phyloP scores from a whole-genome alignment of 352 stramenopile genomes.

The Pythium aristosporum region DNA sequence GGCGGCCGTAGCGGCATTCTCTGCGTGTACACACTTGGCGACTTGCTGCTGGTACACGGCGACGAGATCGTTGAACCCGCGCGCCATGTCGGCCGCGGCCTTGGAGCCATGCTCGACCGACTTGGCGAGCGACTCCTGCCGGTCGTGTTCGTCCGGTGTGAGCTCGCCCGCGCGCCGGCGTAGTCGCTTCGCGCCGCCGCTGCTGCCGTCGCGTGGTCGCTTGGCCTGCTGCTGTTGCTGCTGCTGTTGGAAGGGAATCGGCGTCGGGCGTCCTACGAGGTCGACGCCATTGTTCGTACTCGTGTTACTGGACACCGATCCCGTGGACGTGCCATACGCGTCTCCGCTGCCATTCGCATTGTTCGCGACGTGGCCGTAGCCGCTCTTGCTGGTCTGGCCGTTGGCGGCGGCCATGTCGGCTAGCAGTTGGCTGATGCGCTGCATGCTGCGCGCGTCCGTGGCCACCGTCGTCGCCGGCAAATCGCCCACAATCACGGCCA shows the following conservation, averaged over 20 bases:
- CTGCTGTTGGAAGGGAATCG: neutral
- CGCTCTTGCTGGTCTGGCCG: neutral
- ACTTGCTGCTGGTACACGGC: slow-evolving; percentile 23
- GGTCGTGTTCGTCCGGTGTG: slow-evolving; percentile 22
- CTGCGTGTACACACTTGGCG: slow-evolving; percentile 23
- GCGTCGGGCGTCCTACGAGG: neutral
- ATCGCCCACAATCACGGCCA: slow-evolving; percentile 47
- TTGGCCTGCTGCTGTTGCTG: neutral
- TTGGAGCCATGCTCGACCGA: slow-evolving; percentile 54
- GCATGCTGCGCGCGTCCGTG: slow-evolving; percentile 19
- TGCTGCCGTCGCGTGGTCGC: slow-evolving; percentile 8
- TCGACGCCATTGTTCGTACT: slow-evolving; percentile 1
- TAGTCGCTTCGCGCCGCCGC: slow-evolving; percentile 6
- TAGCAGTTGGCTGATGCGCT: slow-evolving; percentile 30
- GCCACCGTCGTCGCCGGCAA: slow-evolving; percentile 14
- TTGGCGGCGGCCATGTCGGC: slow-evolving; percentile 14
- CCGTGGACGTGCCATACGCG: neutral
- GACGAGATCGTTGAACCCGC: slow-evolving; percentile 29
- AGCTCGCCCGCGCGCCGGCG: slow-evolving; percentile 17
- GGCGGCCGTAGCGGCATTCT: neutral
- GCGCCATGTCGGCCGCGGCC: slow-evolving; percentile 39
- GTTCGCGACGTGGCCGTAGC: neutral
- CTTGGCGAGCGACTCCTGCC: slow-evolving; percentile 33
- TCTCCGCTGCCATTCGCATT: neutral
- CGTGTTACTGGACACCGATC: neutral